Base-by-base conservation (phyloP, 371 early-diverging fungal species). In the Nematocida displodere region DNA sequence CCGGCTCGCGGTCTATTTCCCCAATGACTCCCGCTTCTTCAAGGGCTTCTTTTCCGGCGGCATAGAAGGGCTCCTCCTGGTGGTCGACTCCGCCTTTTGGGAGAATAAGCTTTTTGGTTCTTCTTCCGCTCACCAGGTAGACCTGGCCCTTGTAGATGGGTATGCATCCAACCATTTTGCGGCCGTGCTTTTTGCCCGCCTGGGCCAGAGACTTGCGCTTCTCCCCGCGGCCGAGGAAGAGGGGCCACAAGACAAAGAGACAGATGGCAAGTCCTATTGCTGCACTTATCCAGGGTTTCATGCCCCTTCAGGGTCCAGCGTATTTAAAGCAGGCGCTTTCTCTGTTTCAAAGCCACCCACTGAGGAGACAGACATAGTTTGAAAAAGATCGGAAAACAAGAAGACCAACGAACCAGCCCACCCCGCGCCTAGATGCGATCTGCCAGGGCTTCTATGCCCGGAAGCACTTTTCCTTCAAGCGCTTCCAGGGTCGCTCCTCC, bases 401-500 rank as follows among this genome's bases (percentile, higher is more conserved):
- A n/a, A n/a, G n/a, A n/a, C n/a, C n/a, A n/a, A n/a, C n/a, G n/a
- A n/a, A n/a, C n/a, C 26, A 53, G 11, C 54, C 24, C 22, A 8
- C 11, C 17, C 26, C 22, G 11, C 11, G 34, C 17, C 34, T 53
- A 53, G 34, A 11, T 11, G 11, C 62, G 54, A 17, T 79, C 59
- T 7, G 62, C 20, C 7, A 81, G 46, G 29, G 76, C 82, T 7
- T 77, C 76, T 31, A 85, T 33, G 40, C 80, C 84, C 31, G 80
- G 80, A 20, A 85, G 61, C 34, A 80, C 76, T 81, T 87, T 87
- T 77, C 91, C 95, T 86, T 94, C 95, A 66, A 95, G 86, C 34
- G 95, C 87, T 86, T 94, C 94, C 68, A 97, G 86, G 58, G 88
- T 87, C 50, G 94, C 93, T 85, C 95, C 97, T 65, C 95, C 95